Base-by-base conservation (phyloP, 805 yeast species). In the Saccharomycopsis malanga region DNA sequence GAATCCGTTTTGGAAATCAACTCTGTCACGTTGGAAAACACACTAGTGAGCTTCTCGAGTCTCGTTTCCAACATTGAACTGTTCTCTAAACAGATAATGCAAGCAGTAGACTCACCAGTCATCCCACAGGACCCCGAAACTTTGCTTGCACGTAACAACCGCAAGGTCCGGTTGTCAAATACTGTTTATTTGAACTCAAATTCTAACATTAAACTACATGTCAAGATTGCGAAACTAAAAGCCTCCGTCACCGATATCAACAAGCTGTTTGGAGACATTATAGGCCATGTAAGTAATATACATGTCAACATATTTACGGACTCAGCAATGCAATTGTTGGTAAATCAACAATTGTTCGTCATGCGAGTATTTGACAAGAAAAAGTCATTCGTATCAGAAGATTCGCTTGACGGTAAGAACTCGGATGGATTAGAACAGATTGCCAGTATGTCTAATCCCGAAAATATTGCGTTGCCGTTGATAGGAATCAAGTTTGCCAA, bases 401-500 rank as follows among this genome's bases (percentile, higher is more conserved):
- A 36, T 5, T 14, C 30, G 17, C 17, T 39, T 27, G 42, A 42
- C 25, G 53, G 53, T n/a, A 34, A 39, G 15, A 50, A 46, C 27
- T n/a, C 39, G 2, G 41, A 24, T 24, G 22, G 39, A 2, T 35
- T 35, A 2, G 72, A 73, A 47, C 49, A 56, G 2, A 32, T 71
- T n/a, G 34, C 71, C 1, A 53, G 55, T 1, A 49, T 62, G 1
- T 64, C 71, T 7, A 65, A 62, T 51, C 54, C 58, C 12, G 65
- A 63, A 38, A 67, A 64, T 43, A 56, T 56, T 32, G 61, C 62
- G 9, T 55, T 60, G 5, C 79, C 79, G 1, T 58, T 70, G 46
- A 51, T 76, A 1, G 68, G 70, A 2, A 46, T 72, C 14, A 70
- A 68, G 41, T 52, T 66, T 3, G 63, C 61, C 7, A 64, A 63